phyloP scores from a whole-genome alignment of 441 rosid genomes.

The Viola pubescens region DNA sequence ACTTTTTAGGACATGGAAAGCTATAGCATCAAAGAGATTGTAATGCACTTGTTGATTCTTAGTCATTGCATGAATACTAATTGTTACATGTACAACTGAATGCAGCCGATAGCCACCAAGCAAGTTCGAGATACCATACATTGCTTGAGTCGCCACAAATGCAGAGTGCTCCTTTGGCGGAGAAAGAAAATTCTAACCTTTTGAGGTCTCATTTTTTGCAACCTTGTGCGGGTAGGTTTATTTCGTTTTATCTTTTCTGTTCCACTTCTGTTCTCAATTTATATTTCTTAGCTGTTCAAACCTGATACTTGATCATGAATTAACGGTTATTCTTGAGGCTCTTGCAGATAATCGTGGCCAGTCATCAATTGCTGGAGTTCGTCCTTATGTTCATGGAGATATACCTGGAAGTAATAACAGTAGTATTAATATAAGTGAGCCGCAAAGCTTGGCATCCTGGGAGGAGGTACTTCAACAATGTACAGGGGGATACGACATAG shows the following conservation, averaged over 20 bases:
- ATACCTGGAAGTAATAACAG: conserved; percentile 24
- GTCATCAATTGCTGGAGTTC: conserved; percentile 29
- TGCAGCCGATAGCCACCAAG: conserved; percentile 69
- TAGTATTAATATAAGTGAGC: conserved; percentile 21
- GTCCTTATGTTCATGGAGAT: conserved; percentile 27
- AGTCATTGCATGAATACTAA: conserved; percentile 9
- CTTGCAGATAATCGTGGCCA: conserved; percentile 29
- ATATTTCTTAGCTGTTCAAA: too few relatives aligned
- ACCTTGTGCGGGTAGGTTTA: conserved; percentile 30
- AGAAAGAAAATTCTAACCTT: conserved; percentile 26
- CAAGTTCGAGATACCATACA: conserved; percentile 33
- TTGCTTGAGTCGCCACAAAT: conserved; percentile 30
- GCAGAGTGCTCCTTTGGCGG: conserved; percentile 27
- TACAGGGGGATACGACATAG: conserved; percentile 28
- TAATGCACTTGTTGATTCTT: conserved; percentile 11
- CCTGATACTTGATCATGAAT: background rate
- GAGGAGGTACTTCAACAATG: conserved; percentile 51
- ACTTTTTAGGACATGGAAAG: too few relatives aligned
- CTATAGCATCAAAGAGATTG: background rate
- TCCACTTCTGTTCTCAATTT: too few relatives aligned
- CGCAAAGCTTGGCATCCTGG: conserved; percentile 59
- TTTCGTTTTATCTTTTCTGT: background rate
- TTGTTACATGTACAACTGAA: conserved; percentile 24
- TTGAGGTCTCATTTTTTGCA: conserved; percentile 22
- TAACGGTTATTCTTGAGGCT: background rate